Evolutionary conservation across 257 asterid genomes (phyloP), one percentile per base, ranked within the genome.

Genomic region (Plantago ovata): DNA sequence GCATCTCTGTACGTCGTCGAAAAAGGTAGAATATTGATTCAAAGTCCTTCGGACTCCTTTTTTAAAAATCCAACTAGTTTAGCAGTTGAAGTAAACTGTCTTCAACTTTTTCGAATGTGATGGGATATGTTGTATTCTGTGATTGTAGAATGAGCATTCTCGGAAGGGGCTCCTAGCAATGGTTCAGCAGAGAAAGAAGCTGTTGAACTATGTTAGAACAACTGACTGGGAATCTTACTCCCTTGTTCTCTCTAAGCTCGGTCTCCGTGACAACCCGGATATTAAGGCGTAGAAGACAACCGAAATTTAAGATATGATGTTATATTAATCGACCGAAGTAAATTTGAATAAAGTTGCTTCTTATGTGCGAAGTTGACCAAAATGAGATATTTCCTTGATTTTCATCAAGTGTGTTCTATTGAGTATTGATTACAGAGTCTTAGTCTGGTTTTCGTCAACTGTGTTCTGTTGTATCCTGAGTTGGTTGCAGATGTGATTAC

Each of bases 201-300:
- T 86, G 54, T 49, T 86, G 74, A 84, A 79, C 66, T 86, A 89
- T 74, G 79, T 89, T 43, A 67, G 94, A 45, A 73, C 85, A 51
- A 89, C 95, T 38, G 95, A 89, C 58, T 86, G 90, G 90, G 95
- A 82, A 39, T 86, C 95, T 0, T 89, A 80, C 79, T 66, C 80
- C 73, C 74, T 86, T 41, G 80, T 89, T 57, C 83, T 86, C 19
- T 77, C 85, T 9, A 84, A 80, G 72, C 89, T 89, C 52, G 97
- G 90, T 57, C 85, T 89, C 46, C 86, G 95, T 0, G 95, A 84
- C 73, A 80, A 82, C 65, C 78, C 82, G 3, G 88, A 72, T 62
- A 32, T 74, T 53, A 87, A 88, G 63, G 69, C 74, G 32, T 80
- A 83, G 75, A 54, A 55, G n/a, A 43, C 53, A 59, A 6, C 20